phyloP scores from a whole-genome alignment of 805 yeast species.

The Peterozyma xylosa region DNA sequence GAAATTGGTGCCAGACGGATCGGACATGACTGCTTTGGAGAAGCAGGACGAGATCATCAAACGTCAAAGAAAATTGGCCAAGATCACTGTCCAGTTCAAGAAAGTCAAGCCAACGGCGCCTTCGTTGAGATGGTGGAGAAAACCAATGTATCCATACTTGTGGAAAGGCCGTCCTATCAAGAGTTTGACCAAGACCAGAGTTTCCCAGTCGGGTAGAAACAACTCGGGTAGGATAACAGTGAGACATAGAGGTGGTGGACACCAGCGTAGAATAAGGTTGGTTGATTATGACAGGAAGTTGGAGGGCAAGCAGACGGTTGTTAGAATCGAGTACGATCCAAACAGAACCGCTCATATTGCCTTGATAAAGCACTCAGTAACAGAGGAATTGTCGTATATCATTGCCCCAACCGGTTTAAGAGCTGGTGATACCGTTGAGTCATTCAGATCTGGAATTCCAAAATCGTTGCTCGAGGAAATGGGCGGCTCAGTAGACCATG shows the following conservation, averaged over 20 bases:
- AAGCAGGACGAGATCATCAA: slow-evolving; percentile 65
- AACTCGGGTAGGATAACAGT: slow-evolving; percentile 81
- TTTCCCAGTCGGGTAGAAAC: slow-evolving; percentile 83
- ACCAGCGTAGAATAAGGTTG: slow-evolving; percentile 77
- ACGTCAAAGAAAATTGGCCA: slow-evolving; percentile 66
- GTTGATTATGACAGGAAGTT: slow-evolving; percentile 66
- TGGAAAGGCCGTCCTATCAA: slow-evolving; percentile 79
- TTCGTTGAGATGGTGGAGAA: slow-evolving; percentile 80
- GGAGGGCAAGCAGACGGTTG: slow-evolving; percentile 70
- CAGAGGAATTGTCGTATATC: slow-evolving; percentile 67
- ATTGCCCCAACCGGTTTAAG: slow-evolving; percentile 89
- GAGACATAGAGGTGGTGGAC: slow-evolving; percentile 97
- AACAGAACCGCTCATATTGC: slow-evolving; percentile 93
- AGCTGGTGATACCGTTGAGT: slow-evolving; percentile 86
- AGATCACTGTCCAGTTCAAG: slow-evolving; percentile 65
- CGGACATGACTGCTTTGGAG: slow-evolving; percentile 66
- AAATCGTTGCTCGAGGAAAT: slow-evolving; percentile 63
- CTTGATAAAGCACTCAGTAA: slow-evolving; percentile 54
- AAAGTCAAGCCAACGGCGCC: slow-evolving; percentile 78
- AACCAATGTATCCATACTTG: slow-evolving; percentile 80
- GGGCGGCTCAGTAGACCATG: slow-evolving; percentile 92
- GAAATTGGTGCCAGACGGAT: slow-evolving; percentile 32
- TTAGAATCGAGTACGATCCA: slow-evolving; percentile 93
- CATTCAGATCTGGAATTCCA: slow-evolving; percentile 87
- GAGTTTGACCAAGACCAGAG: slow-evolving; percentile 66